These are phyloP conservation scores for Zygosaccharomyces bailii DNA, from an alignment of 805 yeast genomes.

Conservation along the genomic window DNA sequence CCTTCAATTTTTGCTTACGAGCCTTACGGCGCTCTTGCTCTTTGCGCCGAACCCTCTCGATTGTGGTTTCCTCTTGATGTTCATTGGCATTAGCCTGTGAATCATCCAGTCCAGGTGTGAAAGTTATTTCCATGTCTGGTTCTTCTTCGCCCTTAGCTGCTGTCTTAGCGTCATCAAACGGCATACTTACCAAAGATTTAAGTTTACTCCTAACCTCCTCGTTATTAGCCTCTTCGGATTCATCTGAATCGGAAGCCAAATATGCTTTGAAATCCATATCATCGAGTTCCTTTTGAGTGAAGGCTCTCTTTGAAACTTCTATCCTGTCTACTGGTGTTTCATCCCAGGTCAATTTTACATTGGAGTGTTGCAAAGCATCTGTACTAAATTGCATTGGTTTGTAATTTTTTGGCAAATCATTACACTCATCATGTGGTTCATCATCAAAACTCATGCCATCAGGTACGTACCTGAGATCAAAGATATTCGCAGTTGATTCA, in stretches of 20 bases:
- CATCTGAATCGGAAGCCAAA: conserved; percentile 73
- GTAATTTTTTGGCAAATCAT: conserved; percentile 69
- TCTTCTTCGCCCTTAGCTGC: conserved; percentile 39
- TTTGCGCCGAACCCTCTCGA: conserved; percentile 76
- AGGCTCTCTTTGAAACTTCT: conserved; percentile 71
- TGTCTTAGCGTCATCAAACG: conserved; percentile 31
- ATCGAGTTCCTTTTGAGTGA: conserved; percentile 82
- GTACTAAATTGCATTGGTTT: conserved; percentile 81
- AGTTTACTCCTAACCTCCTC: conserved; percentile 52
- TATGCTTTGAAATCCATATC: conserved; percentile 92
- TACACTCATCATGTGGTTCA: conserved; percentile 70
- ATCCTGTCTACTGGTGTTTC: conserved; percentile 92
- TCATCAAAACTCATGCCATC: conserved; percentile 87
- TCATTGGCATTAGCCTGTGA: conserved; percentile 35
- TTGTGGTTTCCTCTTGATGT: conserved; percentile 63
- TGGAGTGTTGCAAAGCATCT: conserved; percentile 94
- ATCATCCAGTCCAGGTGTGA: conserved; percentile 77
- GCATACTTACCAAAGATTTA: conserved; percentile 50
- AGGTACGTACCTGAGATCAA: conserved; percentile 89
- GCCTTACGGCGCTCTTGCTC: conserved; percentile 89
- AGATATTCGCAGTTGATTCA: conserved; percentile 91
- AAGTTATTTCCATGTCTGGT: conserved; percentile 92
- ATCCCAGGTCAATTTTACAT: conserved; percentile 96
- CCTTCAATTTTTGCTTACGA: conserved; percentile 74
- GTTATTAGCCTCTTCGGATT: conserved; percentile 43